Conservation (phyloP, 192 early-diverging fungal genomes). For the Entomortierella beljakovae region DNA sequence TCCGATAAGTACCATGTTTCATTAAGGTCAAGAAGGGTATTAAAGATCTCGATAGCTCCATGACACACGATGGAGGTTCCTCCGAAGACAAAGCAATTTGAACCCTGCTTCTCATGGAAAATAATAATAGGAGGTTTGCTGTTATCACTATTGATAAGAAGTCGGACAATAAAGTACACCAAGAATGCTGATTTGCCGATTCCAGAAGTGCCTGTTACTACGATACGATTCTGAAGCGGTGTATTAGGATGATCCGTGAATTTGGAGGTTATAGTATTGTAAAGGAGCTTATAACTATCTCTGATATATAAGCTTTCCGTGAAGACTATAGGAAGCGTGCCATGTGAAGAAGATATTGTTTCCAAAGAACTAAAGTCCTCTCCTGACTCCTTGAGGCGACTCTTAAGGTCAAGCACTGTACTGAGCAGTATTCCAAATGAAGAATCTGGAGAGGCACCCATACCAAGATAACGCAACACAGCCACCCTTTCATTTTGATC, state of each 20-base stretch:
- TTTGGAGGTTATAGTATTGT: slow-evolving; percentile 3
- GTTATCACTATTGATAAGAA: slow-evolving; percentile 30
- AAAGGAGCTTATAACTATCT: slow-evolving; percentile 27
- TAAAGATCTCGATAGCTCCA: slow-evolving; percentile 9
- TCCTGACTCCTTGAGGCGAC: background rate
- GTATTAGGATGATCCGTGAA: background rate
- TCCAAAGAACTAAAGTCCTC: too few relatives aligned
- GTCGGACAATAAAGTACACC: slow-evolving; percentile 41
- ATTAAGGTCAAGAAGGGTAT: slow-evolving; percentile 8
- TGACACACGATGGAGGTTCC: slow-evolving; percentile 5
- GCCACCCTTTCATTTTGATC: too few relatives aligned
- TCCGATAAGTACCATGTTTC: slow-evolving; percentile 40
- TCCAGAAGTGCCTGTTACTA: slow-evolving; percentile 47
- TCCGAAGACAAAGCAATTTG: slow-evolving; percentile 22
- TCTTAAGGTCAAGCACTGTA: background rate
- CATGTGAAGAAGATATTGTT: too few relatives aligned
- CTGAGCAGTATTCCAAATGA: too few relatives aligned
- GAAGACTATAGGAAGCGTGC: slow-evolving; percentile 15
- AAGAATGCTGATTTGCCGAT: slow-evolving; percentile 52
- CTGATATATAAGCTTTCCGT: slow-evolving; percentile 31
- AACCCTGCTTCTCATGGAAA: slow-evolving; percentile 10
- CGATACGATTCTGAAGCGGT: background rate
- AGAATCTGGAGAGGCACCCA: background rate
- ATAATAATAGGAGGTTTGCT: slow-evolving; percentile 30
- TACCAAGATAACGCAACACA: background rate